A percentile compares a stretch with the other conserved stretches of the same genome.
phyloP scores from a whole-genome alignment of 2,329 filamentous ascomycete species.

The Blumeria graminis region DNA sequence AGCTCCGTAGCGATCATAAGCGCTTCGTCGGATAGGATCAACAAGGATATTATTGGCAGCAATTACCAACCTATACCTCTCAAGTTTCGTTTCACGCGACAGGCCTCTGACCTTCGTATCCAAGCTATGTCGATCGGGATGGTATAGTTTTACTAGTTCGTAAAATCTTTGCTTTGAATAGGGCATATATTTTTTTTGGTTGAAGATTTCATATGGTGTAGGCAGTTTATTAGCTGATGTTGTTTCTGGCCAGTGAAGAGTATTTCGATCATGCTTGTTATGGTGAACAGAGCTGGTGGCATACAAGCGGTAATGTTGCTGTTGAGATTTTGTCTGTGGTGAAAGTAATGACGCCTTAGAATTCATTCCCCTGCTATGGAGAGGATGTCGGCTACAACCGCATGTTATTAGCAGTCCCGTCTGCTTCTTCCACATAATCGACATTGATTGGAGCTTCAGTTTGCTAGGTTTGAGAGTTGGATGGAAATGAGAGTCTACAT shows the following conservation, averaged over 20 bases:
- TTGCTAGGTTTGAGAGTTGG: not conserved
- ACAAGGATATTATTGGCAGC: constrained; percentile 74
- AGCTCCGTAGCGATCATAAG: constrained; percentile 60
- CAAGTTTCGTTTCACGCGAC: constrained; percentile 40
- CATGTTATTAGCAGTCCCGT: constrained; percentile 16
- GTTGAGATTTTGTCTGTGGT: constrained; percentile 5
- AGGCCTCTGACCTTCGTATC: constrained; percentile 20
- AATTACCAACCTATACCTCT: constrained; percentile 74
- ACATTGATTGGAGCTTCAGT: constrained; percentile 7
- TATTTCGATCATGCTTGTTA: constrained; percentile 15
- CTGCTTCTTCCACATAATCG: constrained; percentile 20
- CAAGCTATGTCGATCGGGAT: constrained; percentile 45
- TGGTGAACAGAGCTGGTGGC: constrained; percentile 14
- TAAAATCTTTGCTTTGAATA: constrained; percentile 77
- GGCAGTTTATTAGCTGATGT: constrained; percentile 11
- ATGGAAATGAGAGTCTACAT: too few species aligned
- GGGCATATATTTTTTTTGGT: constrained; percentile 29
- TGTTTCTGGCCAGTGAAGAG: constrained; percentile 13
- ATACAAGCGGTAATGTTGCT: constrained; percentile 14
- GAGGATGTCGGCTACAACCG: constrained; percentile 15
- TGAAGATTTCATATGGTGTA: constrained; percentile 79
- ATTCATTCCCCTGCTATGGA: constrained; percentile 12
- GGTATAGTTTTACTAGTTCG: constrained; percentile 83
- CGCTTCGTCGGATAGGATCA: constrained; percentile 49
- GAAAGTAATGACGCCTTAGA: constrained; percentile 11